Evolutionary conservation across 768 basidiomycete species (phyloP), one percentile per base, ranked within the genome.

Genomic region (Tylopilus sp.): DNA sequence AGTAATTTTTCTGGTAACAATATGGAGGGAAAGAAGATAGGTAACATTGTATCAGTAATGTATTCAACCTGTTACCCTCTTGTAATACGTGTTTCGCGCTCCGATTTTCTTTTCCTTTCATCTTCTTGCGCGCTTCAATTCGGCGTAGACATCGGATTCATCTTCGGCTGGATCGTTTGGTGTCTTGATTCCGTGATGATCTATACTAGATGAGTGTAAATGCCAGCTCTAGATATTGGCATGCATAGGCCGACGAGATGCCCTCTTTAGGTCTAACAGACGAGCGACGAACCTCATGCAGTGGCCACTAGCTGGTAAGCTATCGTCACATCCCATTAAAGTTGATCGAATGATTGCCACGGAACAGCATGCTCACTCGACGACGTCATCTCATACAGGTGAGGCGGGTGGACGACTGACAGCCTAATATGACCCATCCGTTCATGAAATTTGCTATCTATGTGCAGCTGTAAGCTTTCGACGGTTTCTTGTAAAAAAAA

Each of bases 1-100:
- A 44, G 22, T 55, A 48, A 31, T 47, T 55, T 47, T 24, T 1
- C 54, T 38, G n/a, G 42, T 41, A 31, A 25, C 44, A 41, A 25
- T 16, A 16, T 36, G 37, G 17, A 37, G 55, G 50, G 36, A 41
- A 33, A n/a, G n/a, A 49, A 34, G 52, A 53, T 38, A 56, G 45
- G 57, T 59, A 52, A 54, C 57, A 46, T 62, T 64, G 62, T 67
- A 65, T 42, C 48, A 52, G 54, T 65, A 57, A 62, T 52, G 55
- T 63, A 60, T 60, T 34, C 57, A 43, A 50, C 26, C 56, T 41
- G 56, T 65, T 56, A 53, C 63, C 57, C 54, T 56, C 53, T 55
- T 67, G 65, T 67, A 67, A 59, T 56, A 43, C 51, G 31, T 34
- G 34, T 52, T 45, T 28, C 53, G 22, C 41, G 16, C 41, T 36